Base-by-base conservation (phyloP, 352 stramenopile species). In the Phytophthora tubulina region DNA sequence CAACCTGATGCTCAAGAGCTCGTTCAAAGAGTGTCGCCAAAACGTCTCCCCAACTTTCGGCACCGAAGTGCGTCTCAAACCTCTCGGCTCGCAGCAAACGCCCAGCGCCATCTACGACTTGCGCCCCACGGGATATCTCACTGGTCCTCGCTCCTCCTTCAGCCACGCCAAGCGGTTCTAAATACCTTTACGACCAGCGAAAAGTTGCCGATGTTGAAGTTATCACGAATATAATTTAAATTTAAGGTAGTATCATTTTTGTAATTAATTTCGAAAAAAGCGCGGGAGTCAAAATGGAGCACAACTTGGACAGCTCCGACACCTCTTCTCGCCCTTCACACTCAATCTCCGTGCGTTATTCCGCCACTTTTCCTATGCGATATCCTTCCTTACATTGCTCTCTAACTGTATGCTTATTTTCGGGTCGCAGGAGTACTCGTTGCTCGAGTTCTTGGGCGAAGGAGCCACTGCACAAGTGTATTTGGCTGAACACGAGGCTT, bases 381-480 rank as follows among this genome's bases (percentile, higher is more conserved):
- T 38, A 38, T 60, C 17, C 54, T 11, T 48, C 6, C 11, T 17
- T 30, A 17, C 14, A 10, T 0, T 10, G 31, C 7, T 62, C 15
- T 69, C 39, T 63, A 69, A 70, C 45, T 66, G 15, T 58, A 6
- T 35, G 3, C 2, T 46, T 31, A 41, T 53, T 42, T 59, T 38
- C 10, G 35, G 10, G 0, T 33, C 11, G 7, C 48, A 93, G 86
- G 86, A 88, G n/a, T 93, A 84, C 56, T 80, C 79, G 41, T 70
- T 93, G 57, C 74, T 89, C 30, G 88, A 92, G 60, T 92, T 95
- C 53, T 70, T 95, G 4, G 88, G 88, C 35, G 81, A 92, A 62
- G 88, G 88, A 11, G 86, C 88, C 27, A 93, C 88, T 7, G 88
- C 88, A 31, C 86, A 95, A 41, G 84, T 95, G 45, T 94, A 95